Conservation (phyloP, 495 filamentous ascomycete species). For the Penicillium atrosanguineum region DNA sequence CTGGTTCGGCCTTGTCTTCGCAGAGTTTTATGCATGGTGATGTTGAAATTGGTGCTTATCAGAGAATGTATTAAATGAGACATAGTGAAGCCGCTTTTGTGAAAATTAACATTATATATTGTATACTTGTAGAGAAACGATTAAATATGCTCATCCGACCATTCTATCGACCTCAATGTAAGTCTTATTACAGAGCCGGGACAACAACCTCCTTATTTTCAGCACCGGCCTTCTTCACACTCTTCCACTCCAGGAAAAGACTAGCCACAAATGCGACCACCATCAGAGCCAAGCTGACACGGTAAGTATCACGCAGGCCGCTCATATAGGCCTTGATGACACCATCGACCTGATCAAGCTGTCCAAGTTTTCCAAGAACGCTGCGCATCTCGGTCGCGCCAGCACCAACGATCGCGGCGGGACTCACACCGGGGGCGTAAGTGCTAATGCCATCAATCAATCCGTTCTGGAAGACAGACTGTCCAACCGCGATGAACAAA, state of each 20-base stretch:
- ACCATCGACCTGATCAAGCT: conserved; percentile 21
- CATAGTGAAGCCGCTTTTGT: no score
- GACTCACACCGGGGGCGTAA: conserved; percentile 43
- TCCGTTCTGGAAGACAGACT: conserved; percentile 61
- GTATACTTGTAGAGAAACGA: not conserved
- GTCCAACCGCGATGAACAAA: conserved; percentile 62
- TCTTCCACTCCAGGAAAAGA: conserved; percentile 50
- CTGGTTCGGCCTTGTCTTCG: no score
- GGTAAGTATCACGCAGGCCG: conserved; percentile 24
- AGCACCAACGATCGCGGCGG: conserved; percentile 19
- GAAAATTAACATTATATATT: not conserved
- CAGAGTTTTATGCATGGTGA: no score
- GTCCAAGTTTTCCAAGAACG: conserved; percentile 34
- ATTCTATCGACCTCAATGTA: not conserved
- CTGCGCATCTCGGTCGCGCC: conserved; percentile 47
- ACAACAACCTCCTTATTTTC: conserved; percentile 15
- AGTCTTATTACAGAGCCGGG: conserved; percentile 9
- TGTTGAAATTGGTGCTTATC: no score
- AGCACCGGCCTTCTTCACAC: conserved; percentile 36
- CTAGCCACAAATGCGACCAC: conserved; percentile 33
- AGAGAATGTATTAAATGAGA: no score
- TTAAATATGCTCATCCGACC: not conserved
- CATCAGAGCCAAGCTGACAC: conserved; percentile 33
- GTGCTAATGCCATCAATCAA: conserved; percentile 46
- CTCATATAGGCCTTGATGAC: conserved; percentile 32